Evolutionary conservation across 805 yeast genomes (phyloP).

Genomic region (Zygoascus flipseniorum): DNA sequence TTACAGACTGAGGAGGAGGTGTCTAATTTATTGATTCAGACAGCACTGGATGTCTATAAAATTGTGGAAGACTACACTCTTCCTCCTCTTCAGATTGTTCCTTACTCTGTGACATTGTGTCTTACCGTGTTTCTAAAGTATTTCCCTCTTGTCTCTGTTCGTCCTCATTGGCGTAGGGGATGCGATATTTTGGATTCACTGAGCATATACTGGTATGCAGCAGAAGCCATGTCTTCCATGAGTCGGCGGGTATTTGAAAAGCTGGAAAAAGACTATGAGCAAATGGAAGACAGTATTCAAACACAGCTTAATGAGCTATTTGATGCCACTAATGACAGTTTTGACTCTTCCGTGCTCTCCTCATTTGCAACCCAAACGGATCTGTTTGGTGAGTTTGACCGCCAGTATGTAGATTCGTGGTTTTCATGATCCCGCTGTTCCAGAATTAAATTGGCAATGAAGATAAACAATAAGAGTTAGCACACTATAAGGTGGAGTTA

Average conservation of each 20-base stretch:
- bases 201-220: slow-evolving; percentile 24
- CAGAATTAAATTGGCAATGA: background rate
- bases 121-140: slow-evolving; percentile 24
- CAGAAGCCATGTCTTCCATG: slow-evolving; percentile 27
- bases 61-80: slow-evolving; percentile 12
- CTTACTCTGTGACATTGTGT: slow-evolving; percentile 26
- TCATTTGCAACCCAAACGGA: slow-evolving; percentile 12
- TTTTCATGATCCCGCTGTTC: slow-evolving; percentile 10
- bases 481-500: background rate
- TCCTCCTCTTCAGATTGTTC: slow-evolving; percentile 25
- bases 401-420: slow-evolving; percentile 19
- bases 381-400: slow-evolving; percentile 19
- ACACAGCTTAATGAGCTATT: background rate
- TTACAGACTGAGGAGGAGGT: background rate
- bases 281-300: background rate
- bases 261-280: slow-evolving; percentile 7
- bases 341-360: background rate
- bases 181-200: slow-evolving; percentile 18
- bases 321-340: background rate
- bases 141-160: slow-evolving; percentile 15
- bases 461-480: background rate
- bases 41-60: slow-evolving; percentile 12
- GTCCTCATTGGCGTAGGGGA: slow-evolving; percentile 20
- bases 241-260: slow-evolving; percentile 19
- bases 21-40: slow-evolving; percentile 8